Evolutionary conservation across 2,329 filamentous ascomycete genomes (phyloP), one percentile per base, ranked within the genome.

Genomic region (Onygenales sp.): DNA sequence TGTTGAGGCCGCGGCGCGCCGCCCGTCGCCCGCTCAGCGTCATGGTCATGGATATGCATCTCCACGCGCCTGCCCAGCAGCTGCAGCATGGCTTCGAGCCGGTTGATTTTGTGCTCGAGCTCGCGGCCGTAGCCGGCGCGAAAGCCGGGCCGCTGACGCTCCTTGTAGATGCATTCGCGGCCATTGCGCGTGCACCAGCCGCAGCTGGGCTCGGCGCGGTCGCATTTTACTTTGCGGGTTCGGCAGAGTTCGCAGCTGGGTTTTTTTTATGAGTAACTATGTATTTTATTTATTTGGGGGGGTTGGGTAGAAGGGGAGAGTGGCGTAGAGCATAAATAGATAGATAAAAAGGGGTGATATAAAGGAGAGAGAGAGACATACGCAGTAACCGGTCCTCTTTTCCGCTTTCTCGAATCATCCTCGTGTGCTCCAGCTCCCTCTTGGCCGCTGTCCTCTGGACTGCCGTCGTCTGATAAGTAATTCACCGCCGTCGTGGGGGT

Each of bases 181-280:
- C 78, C 78, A 66, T 87, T 86, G 50, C 84, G 80, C 49, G 80
- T 70, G 65, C 84, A 88, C 84, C 84, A 87, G 21, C 83, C 83
- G 68, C 84, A 87, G n/a, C 77, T 77, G 2, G 78, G 78, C 59
- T 80, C 77, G 38, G 72, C 71, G 53, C 78, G 75, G 60, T 81
- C 72, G 49, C 49, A 51, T 36, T 43, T 51, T 13, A 51, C 49
- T 44, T 51, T 51, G 17, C 49, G 39, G 27, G 39, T 27, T 7
- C 42, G 31, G 13, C 49, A 51, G 14, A 51, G 31, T 14, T 51
- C 49, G 43, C 49, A 51, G 31, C 49, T 51, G n/a, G 21, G 21
- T 27, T 27, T 27, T 17, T 17, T 17, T 17, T 17, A 17, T 17
- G 17, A 17, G 21, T 27, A 27, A 27, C 3, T 27, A 27, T 27